Evolutionary conservation across 163 green algal genomes (phyloP).

Genomic region (Scenedesmus sp.): DNA sequence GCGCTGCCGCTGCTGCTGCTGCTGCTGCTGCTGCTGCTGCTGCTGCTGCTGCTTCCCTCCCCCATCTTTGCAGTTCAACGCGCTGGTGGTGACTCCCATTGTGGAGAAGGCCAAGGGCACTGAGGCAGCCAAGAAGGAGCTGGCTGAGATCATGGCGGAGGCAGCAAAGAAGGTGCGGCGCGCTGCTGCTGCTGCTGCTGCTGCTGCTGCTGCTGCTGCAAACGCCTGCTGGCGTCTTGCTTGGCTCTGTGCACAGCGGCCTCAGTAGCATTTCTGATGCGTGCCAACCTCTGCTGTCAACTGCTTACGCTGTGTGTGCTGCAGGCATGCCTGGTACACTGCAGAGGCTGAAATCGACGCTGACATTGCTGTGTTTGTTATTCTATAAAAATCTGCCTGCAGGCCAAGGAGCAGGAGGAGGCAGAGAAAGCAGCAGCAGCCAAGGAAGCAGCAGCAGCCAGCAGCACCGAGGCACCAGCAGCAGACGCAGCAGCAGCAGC

Average conservation of each 20-base stretch:
- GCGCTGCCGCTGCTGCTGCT: too few species aligned
- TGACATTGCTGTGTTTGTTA: too few species aligned
- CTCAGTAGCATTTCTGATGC: too few species aligned
- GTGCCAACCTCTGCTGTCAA: too few species aligned
- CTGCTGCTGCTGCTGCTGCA: not conserved
- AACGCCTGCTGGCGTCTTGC: too few species aligned
- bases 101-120: conserved; percentile 74
- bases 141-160: conserved; percentile 80
- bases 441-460: conserved; percentile 29
- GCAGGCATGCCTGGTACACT: too few species aligned
- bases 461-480: conserved; percentile 7
- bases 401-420: conserved; percentile 41
- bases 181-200: conserved; percentile 29
- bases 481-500: conserved; percentile 47
- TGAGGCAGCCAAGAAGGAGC: conserved; percentile 75
- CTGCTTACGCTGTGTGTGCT: too few species aligned
- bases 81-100: conserved; percentile 88
- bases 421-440: conserved; percentile 36
- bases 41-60: not conserved
- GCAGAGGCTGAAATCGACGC: too few species aligned
- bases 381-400: not conserved
- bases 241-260: too few species aligned
- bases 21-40: too few species aligned
- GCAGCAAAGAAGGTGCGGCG: conserved; percentile 61
- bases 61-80: conserved; percentile 86